Percentiles rank a stretch among this genome's conserved stretches.
These are phyloP conservation scores for Rhodomyrtus tomentosa DNA, from an alignment of 345 rosid genomes.

Conservation along the genomic window DNA sequence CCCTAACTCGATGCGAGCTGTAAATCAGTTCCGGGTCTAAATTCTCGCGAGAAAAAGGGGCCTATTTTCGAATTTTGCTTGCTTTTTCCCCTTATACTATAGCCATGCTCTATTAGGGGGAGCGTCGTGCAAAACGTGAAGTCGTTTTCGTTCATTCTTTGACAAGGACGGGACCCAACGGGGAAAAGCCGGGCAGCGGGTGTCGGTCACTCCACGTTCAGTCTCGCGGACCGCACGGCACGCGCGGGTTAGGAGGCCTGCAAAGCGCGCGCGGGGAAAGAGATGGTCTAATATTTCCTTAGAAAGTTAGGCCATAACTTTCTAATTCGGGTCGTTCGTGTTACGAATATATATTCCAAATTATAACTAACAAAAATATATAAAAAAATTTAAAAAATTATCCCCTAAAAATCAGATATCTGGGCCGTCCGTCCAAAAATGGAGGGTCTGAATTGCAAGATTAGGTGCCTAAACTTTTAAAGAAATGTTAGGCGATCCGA, in stretches of 20 bases:
- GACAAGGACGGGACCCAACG: background rate
- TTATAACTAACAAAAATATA: too few relatives aligned
- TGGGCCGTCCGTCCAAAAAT: too few relatives aligned
- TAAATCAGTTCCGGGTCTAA: background rate
- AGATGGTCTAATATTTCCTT: too few relatives aligned
- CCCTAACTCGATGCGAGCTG: background rate
- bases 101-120: background rate
- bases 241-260: constrained; percentile 44
- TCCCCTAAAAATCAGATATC: too few relatives aligned
- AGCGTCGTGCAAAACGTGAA: background rate
- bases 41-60: background rate
- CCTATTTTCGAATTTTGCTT: background rate
- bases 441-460: too few relatives aligned
- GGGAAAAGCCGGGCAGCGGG: background rate
- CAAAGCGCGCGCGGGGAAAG: too few relatives aligned
- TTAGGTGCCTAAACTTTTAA: too few relatives aligned
- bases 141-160: background rate
- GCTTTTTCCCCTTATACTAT: background rate
- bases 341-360: too few relatives aligned
- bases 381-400: too few relatives aligned
- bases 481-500: too few relatives aligned
- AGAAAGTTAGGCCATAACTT: too few relatives aligned
- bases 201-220: background rate
- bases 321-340: too few relatives aligned
- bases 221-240: constrained; percentile 65